A percentile compares a stretch with the other conserved stretches of the same genome.
Evolutionary conservation across 768 basidiomycete species (phyloP).

Genomic region (Mycena venus): DNA sequence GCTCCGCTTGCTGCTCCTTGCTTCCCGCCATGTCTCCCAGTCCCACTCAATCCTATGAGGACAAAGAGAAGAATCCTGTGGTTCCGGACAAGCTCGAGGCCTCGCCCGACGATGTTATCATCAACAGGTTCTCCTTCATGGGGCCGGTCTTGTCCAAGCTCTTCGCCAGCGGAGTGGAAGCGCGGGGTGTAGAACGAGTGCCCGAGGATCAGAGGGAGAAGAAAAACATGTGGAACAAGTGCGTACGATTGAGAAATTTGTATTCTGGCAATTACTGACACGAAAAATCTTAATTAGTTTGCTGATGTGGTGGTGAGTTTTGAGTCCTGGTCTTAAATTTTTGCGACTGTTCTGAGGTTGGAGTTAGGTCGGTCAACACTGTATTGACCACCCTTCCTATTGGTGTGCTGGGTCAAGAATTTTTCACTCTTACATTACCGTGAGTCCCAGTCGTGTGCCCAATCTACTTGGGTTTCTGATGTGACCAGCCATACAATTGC

Average conservation of each 20-base stretch:
- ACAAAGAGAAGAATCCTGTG: constrained; percentile 24
- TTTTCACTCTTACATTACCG: constrained; percentile 63
- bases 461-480: not conserved
- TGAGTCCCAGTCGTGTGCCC: constrained; percentile 36
- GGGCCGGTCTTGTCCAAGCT: constrained; percentile 51
- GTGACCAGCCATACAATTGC: constrained; percentile 58
- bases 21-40: constrained; percentile 12
- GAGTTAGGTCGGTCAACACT: constrained; percentile 59
- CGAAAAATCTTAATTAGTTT: constrained; percentile 45
- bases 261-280: not conserved
- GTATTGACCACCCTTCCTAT: constrained; percentile 64
- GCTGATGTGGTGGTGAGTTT: constrained; percentile 60
- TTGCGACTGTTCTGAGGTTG: not conserved
- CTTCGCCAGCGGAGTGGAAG: constrained; percentile 65
- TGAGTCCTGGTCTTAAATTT: not conserved
- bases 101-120: constrained; percentile 44
- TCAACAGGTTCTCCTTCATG: constrained; percentile 44
- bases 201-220: constrained; percentile 61
- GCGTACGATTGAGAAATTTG: constrained; percentile 37
- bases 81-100: constrained; percentile 33
- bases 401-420: constrained; percentile 62
- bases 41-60: constrained; percentile 12
- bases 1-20: too few relatives aligned
- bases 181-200: constrained; percentile 67
- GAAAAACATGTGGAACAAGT: constrained; percentile 62